A percentile compares a stretch with the other conserved stretches of the same genome.
These are phyloP conservation scores for Cyclotella baltica DNA, from an alignment of 108 stramenopile genomes.

Conservation along the genomic window DNA sequence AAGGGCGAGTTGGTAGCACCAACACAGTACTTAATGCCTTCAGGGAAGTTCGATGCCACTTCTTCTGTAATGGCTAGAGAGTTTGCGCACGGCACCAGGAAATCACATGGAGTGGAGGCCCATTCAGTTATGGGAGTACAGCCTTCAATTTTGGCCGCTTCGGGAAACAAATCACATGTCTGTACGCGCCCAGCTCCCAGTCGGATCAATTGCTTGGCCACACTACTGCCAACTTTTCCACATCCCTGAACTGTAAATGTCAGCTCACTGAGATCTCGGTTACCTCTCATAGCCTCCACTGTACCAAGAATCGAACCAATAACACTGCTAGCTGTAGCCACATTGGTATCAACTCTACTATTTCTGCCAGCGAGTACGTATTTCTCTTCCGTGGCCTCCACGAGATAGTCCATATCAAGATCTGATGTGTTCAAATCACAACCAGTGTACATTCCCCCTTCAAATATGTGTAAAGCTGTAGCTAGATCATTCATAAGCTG, in stretches of 20 bases:
- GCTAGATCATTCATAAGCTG: conserved; percentile 52
- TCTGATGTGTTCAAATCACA: conserved; percentile 56
- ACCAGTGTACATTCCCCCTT: conserved; percentile 46
- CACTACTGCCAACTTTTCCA: conserved; percentile 53
- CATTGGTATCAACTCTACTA: conserved; percentile 49
- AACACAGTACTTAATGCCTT: conserved; percentile 31
- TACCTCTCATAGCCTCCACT: conserved; percentile 43
- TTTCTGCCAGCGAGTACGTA: conserved; percentile 54
- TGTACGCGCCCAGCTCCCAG: conserved; percentile 49
- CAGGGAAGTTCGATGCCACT: conserved; percentile 37
- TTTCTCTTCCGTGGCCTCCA: conserved; percentile 38
- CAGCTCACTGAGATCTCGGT: conserved; percentile 19
- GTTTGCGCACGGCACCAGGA: conserved; percentile 54
- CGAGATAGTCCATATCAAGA: conserved; percentile 51
- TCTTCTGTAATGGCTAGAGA: conserved; percentile 46
- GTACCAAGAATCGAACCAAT: conserved; percentile 54
- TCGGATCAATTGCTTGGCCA: conserved; percentile 43
- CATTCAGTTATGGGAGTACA: conserved; percentile 47
- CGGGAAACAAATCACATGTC: conserved; percentile 44
- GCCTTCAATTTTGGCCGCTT: conserved; percentile 35
- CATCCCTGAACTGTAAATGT: conserved; percentile 64
- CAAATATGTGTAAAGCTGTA: conserved; percentile 38
- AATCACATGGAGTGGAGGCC: conserved; percentile 34
- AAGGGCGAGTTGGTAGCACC: conserved; percentile 55
- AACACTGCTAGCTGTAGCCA: conserved; percentile 44